Evolutionary conservation across 345 rosid genomes (phyloP), one percentile per base, ranked within the genome.

Genomic region (Physaria fendleri): DNA sequence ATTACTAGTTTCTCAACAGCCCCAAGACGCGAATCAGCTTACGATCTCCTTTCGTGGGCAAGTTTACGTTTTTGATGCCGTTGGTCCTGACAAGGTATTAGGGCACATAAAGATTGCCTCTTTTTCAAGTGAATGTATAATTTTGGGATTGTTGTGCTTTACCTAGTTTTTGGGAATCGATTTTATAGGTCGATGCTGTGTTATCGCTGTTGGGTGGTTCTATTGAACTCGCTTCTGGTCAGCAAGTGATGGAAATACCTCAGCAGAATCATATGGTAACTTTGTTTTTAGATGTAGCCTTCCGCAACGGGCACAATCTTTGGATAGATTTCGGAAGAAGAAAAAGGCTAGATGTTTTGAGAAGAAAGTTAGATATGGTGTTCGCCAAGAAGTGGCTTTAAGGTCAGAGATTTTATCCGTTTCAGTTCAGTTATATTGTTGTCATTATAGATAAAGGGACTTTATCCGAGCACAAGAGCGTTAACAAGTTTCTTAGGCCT

Each of bases 1-100:
- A 1, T 28, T 66, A 37, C 56, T 56, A 2, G 49, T 8, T 21
- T 35, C 62, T 13, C 62, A 56, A 4, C 47, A 55, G 0, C 81
- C 5, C 68, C 77, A 74, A 2, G 56, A 47, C 10, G 40, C 43
- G 4, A 68, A 59, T 51, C 93, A 87, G 78, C 86, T 90, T 10
- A 81, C 90, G 4, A 79, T 90, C 67, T 79, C 97, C 16, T 90
- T 87, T 69, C 92, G 89, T 2, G 97, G 95, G 6, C 95, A 90
- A 58, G 92, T 90, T 71, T 90, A 84, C 73, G 95, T 87, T 14
- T 90, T 90, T 16, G 90, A 90, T 54, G 82, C 90, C 16, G 91
- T 90, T 59, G 78, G 82, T 28, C 82, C 85, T 12, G 89, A 90
- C 30, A 90, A 87, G 97, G 97, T 87, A 15, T 42, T 51, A 4